Base-by-base conservation (phyloP, 208 protist species). In the Trypanosoma melophagium region DNA sequence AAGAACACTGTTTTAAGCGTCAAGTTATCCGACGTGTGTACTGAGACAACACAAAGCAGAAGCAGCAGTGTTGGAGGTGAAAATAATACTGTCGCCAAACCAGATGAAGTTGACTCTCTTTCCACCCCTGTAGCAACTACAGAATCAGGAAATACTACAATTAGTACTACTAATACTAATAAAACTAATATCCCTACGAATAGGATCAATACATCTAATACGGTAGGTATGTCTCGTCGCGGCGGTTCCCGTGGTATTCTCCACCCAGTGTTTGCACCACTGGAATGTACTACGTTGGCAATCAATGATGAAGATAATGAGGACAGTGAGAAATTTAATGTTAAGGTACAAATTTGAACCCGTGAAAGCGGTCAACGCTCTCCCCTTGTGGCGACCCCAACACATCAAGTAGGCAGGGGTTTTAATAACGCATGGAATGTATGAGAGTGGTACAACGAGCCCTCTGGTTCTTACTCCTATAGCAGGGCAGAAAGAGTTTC, bases 301-400 rank as follows among this genome's bases (percentile, higher is more conserved):
- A 42, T 7, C 41, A 25, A 9, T 22, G 47, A 54, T 8, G 60
- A 55, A 14, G 19, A 22, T 31, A 8, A 21, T 2, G 50, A 35
- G 21, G 16, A 16, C 7, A 10, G n/a, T 22, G 60, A 57, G n/a
- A 49, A n/a, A 35, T 49, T 25, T 31, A 44, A 28, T 35, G 13
- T 66, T 17, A 45, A 66, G 10, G 50, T 66, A 1, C 60, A 66
- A 35, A 19, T 66, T 28, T 25, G 60, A 2, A 66, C 60, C 3
- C 45, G 60, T 22, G 60, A 57, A 0, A 57, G 1, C 35, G 60
- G 60, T 35, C 38, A 38, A 16, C 35, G 60, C 0, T 66, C 60
- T 2, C 60, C 60, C 40, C 60, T 66, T 47, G 60, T 57, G 10
- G 8, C 28, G 3, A 21, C 25, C 3, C 60, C 35, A 4, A 57